Percentiles rank a stretch among this genome's conserved stretches.
phyloP scores from a whole-genome alignment of 2,329 filamentous ascomycete species.

The Aspergillus luchuensis region DNA sequence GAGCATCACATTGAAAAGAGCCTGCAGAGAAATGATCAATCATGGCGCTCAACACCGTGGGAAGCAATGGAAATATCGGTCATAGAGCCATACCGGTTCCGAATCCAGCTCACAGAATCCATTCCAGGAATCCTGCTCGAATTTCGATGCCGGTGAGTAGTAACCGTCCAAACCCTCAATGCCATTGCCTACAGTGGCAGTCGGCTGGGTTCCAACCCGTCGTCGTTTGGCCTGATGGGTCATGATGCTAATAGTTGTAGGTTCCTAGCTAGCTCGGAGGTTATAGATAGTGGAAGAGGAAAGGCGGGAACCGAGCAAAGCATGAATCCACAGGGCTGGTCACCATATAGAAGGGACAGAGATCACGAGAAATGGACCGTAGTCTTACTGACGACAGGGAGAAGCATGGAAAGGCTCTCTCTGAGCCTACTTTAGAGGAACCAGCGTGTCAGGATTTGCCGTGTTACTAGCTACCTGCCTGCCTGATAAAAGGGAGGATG shows the following conservation, averaged over 20 bases:
- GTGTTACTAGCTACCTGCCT: no score
- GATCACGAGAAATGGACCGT: no score
- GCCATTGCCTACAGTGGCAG: conserved; percentile 22
- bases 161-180: conserved; percentile 14
- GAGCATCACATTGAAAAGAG: conserved; percentile 83
- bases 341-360: not conserved
- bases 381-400: no score
- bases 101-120: conserved; percentile 75
- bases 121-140: conserved; percentile 48
- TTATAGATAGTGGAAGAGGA: not conserved
- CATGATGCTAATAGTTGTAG: conserved; percentile 25
- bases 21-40: conserved; percentile 48
- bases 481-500: no score
- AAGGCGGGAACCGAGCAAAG: not conserved
- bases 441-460: no score
- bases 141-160: conserved; percentile 33
- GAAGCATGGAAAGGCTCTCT: no score
- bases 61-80: conserved; percentile 1
- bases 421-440: no score
- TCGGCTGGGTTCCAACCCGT: conserved; percentile 25
- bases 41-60: not conserved
- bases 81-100: conserved; percentile 67
- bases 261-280: not conserved
- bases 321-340: not conserved
- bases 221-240: conserved; percentile 32